Conservation (phyloP, 75 land plant genomes). For the Chamaecyparis obtusa region DNA sequence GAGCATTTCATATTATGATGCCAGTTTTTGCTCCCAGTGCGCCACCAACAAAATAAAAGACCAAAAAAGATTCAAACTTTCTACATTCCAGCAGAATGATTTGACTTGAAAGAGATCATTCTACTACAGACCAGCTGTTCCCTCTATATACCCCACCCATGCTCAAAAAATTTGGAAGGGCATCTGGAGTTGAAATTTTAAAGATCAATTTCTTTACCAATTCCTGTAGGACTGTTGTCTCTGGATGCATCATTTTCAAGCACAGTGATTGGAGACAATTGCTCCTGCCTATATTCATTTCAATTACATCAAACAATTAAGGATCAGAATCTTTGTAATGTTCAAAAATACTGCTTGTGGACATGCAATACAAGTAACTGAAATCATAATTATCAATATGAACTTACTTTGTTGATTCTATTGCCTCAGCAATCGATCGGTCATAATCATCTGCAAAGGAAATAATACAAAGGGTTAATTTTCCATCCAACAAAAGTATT, state of each 20-base stretch:
- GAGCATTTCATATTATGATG: neutral
- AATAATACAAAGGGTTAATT: neutral
- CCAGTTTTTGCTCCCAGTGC: neutral
- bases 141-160: neutral
- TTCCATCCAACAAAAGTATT: neutral
- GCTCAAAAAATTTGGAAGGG: neutral
- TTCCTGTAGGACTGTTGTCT: neutral
- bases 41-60: neutral
- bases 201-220: neutral
- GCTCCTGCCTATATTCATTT: neutral
- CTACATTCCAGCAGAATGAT: neutral
- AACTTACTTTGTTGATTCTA: slow-evolving; percentile 81
- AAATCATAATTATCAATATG: neutral
- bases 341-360: neutral
- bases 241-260: neutral
- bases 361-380: neutral
- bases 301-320: neutral
- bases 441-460: slow-evolving; percentile 86
- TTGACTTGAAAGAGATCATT: neutral
- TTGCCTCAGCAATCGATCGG: slow-evolving; percentile 89
- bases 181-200: neutral
- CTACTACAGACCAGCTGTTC: neutral
- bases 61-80: neutral
- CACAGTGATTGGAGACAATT: neutral
- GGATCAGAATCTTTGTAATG: neutral